Conservation (phyloP, 1,284 basidiomycete genomes). For the Cronartium quercuum region DNA sequence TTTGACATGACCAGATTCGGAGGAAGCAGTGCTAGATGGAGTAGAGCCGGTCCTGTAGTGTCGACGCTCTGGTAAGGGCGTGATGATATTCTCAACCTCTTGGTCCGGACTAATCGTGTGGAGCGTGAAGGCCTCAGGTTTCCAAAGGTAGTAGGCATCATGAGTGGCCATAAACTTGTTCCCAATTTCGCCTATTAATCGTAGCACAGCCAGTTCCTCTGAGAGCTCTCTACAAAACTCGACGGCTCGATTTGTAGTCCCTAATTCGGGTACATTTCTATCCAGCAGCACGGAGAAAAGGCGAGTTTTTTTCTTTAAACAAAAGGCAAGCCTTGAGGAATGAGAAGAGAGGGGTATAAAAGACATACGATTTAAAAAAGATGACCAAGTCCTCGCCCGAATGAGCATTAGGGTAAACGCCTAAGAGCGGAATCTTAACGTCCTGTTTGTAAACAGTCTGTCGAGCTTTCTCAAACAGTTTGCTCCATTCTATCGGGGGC, state of each 20-base stretch:
- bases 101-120: constrained; percentile 23
- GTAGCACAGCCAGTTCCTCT: constrained; percentile 41
- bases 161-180: constrained; percentile 42
- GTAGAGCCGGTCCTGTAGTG: not conserved
- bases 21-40: constrained; percentile 5
- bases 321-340: not conserved
- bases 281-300: not conserved
- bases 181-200: constrained; percentile 43
- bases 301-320: not conserved
- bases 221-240: constrained; percentile 41
- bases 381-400: constrained; percentile 42
- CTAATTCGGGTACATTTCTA: constrained; percentile 39
- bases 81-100: constrained; percentile 5
- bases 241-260: constrained; percentile 28
- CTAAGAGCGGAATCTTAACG: constrained; percentile 42
- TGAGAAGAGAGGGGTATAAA: not conserved
- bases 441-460: constrained; percentile 34
- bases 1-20: not conserved
- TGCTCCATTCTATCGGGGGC: constrained; percentile 26
- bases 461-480: constrained; percentile 22
- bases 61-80: constrained; percentile 13
- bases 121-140: constrained; percentile 42
- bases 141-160: constrained; percentile 43
- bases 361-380: constrained; percentile 40
- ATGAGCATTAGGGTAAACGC: constrained; percentile 42